Conservation (phyloP, 139 green algal species). For the Chloropicon primus region DNA sequence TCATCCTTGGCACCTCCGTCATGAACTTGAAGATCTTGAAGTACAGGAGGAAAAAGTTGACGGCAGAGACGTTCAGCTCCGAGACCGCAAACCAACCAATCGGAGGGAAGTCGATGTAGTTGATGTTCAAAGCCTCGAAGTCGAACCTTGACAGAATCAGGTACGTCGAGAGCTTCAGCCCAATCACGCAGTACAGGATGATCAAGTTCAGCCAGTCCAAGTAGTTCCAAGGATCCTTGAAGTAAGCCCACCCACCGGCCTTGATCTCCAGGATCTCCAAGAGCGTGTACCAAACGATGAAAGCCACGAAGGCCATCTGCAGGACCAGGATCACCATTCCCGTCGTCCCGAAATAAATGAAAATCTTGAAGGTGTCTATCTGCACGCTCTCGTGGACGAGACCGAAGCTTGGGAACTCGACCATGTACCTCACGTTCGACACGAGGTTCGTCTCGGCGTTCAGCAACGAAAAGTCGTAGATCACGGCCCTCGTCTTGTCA, state of each 20-base stretch:
- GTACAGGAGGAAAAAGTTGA: slow-evolving; percentile 31
- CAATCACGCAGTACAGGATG: slow-evolving; percentile 18
- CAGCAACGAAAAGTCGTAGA: slow-evolving; percentile 16
- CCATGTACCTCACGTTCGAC: slow-evolving; percentile 11
- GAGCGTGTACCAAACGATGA: slow-evolving; percentile 12
- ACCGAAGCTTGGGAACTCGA: slow-evolving; percentile 14
- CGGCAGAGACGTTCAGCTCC: slow-evolving; percentile 19
- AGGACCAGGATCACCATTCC: slow-evolving; percentile 11
- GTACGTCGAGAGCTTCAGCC: slow-evolving; percentile 2
- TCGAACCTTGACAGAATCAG: slow-evolving; percentile 3
- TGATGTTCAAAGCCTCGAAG: slow-evolving; percentile 1
- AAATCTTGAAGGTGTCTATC: slow-evolving; percentile 10
- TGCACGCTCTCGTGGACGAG: neutral
- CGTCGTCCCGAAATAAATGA: slow-evolving; percentile 9
- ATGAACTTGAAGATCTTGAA: slow-evolving; percentile 31
- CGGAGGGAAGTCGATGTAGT: slow-evolving; percentile 19
- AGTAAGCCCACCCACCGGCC: slow-evolving; percentile 1
- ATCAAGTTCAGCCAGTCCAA: slow-evolving; percentile 23
- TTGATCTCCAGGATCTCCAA: slow-evolving; percentile 10
- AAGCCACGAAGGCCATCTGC: slow-evolving; percentile 13
- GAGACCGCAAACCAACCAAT: slow-evolving; percentile 7
- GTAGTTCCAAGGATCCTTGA: slow-evolving; percentile 15
- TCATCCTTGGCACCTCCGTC: slow-evolving; percentile 17
- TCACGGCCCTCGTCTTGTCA: slow-evolving; percentile 13
- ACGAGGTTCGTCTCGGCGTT: slow-evolving; percentile 16